phyloP scores from a whole-genome alignment of 345 rosid genomes.

The Toxicodendron radicans region DNA sequence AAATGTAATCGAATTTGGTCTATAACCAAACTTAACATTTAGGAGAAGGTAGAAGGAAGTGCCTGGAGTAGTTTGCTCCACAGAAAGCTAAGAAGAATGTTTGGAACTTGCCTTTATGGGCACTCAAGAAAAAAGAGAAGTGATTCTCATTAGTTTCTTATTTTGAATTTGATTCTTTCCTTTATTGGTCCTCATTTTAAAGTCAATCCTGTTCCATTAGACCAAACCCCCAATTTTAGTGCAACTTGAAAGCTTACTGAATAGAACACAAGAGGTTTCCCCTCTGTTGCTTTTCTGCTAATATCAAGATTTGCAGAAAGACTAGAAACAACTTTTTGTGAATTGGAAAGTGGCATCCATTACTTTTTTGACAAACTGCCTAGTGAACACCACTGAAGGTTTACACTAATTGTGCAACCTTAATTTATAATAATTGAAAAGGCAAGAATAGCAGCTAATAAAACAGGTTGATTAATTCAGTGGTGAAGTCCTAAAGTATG shows the following conservation, averaged over 20 bases:
- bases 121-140: background rate
- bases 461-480: background rate
- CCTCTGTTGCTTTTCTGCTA: background rate
- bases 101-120: conserved; percentile 4
- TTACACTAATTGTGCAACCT: background rate
- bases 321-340: background rate
- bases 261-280: background rate
- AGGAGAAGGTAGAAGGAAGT: background rate
- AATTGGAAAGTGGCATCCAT: conserved; percentile 3
- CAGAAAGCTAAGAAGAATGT: background rate
- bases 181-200: background rate
- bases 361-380: background rate
- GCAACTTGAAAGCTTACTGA: background rate
- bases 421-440: background rate
- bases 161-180: background rate
- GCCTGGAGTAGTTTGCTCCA: background rate
- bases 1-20: background rate
- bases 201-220: background rate
- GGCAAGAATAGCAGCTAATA: background rate
- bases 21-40: background rate
- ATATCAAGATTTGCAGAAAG: conserved; percentile 8
- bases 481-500: background rate
- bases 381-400: background rate
- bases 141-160: background rate
- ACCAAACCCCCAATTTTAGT: background rate